Percentiles rank a stretch among this genome's conserved stretches.
Conservation (phyloP, 805 yeast species). For the Clavispora vitiphila region DNA sequence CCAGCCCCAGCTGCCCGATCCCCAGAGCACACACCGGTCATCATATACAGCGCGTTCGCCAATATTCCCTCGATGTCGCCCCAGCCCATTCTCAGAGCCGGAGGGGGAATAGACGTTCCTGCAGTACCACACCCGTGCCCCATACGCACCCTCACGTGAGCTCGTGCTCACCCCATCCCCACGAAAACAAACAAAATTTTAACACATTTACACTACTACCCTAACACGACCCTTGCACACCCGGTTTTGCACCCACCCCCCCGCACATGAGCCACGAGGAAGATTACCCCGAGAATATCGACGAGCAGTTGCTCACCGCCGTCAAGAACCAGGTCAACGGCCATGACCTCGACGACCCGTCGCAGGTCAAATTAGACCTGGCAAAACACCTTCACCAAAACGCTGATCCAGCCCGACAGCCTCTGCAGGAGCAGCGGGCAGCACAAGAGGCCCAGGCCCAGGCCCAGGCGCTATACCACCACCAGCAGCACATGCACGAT, state of each 20-base stretch:
- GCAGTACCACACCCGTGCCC: too few relatives aligned
- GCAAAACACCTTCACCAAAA: slow-evolving; percentile 16
- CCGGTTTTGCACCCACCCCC: slow-evolving; percentile 11
- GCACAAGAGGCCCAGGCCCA: slow-evolving; percentile 14
- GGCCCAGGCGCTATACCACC: slow-evolving; percentile 17
- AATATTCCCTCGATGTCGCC: too few relatives aligned
- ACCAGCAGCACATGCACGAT: slow-evolving; percentile 18
- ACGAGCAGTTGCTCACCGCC: slow-evolving; percentile 38
- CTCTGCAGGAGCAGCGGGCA: slow-evolving; percentile 15
- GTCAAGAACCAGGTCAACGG: slow-evolving; percentile 24
- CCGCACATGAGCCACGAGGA: slow-evolving; percentile 23
- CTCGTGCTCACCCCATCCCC: slow-evolving; percentile 1
- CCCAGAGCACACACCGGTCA: too few relatives aligned
- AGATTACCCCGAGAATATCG: slow-evolving; percentile 32
- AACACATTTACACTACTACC: slow-evolving; percentile 20
- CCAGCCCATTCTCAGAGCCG: too few relatives aligned
- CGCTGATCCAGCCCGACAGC: not conserved
- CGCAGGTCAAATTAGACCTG: slow-evolving; percentile 25
- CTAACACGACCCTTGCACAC: slow-evolving; percentile 17
- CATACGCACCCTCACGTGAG: slow-evolving; percentile 1
- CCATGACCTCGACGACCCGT: slow-evolving; percentile 24
- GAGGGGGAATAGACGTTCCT: too few relatives aligned
- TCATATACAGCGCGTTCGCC: too few relatives aligned
- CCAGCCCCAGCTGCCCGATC: too few relatives aligned
- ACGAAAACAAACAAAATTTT: slow-evolving; percentile 7